Evolutionary conservation across 2,329 filamentous ascomycete species (phyloP).

Genomic region (Ceratocystis alfenasii): DNA sequence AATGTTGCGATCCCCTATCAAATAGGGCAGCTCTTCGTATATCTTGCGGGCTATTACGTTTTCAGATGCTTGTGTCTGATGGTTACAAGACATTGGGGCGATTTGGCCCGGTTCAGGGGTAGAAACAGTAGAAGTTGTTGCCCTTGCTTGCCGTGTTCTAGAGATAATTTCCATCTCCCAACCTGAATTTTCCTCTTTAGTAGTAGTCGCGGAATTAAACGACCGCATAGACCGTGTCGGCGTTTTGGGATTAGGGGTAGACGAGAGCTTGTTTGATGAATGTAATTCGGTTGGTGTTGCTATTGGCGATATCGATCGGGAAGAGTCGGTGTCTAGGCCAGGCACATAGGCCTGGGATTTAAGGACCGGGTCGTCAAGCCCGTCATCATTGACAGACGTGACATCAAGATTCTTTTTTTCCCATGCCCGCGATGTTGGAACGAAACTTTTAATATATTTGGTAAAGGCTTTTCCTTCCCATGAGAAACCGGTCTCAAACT

Average conservation of each 20-base stretch:
- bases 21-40: conserved; percentile 9
- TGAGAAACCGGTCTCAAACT: conserved; percentile 32
- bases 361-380: conserved; percentile 21
- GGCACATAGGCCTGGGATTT: neutral
- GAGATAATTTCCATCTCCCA: conserved; percentile 8
- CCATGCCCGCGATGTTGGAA: conserved; percentile 8
- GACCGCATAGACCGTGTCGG: neutral
- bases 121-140: neutral
- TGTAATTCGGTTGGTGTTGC: neutral
- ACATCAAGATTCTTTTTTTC: conserved; percentile 16
- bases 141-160: neutral
- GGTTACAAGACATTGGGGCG: neutral
- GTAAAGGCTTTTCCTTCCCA: conserved; percentile 39
- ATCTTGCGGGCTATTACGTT: conserved; percentile 8
- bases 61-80: neutral
- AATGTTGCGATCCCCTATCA: conserved; percentile 1
- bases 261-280: neutral
- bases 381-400: conserved; percentile 27
- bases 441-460: conserved; percentile 34
- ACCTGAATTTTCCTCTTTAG: neutral
- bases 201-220: neutral
- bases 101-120: neutral
- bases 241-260: neutral
- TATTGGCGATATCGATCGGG: neutral
- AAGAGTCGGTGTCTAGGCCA: neutral